Base-by-base conservation (phyloP, 108 stramenopile genomes). In the Poteriospumella lacustris region DNA sequence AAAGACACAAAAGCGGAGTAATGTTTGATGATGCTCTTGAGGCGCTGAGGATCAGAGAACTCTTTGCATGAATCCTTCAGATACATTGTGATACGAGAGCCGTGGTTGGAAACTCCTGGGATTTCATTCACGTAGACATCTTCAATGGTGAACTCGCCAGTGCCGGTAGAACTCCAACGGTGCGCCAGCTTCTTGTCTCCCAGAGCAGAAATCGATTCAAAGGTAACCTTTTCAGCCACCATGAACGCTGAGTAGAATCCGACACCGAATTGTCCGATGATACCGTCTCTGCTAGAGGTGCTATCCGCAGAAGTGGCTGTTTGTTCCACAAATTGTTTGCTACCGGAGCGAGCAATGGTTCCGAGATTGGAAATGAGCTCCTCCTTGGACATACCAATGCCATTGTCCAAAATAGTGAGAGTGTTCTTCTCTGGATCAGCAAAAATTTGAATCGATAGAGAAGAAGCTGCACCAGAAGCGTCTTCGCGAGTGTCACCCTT, bases 221-320 rank as follows among this genome's bases (percentile, higher is more conserved):
- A 96, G 64, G 92, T 87, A 5, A 99, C 94, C 81, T 88, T 89
- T 69, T 96, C 91, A 56, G 95, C 96, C 1, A 99, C 95, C 78
- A 96, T 89, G 79, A 95, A 98, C 41, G 95, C 93, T 15, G 94
- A 93, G 85, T 99, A 99, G 80, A 99, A 99, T 42, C 98, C 98
- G 2, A 99, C 98, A 77, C 98, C 98, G 79, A 99, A 99, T 81
- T 99, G 96, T 33, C 98, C 98, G 81, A 97, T 96, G 39, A 97
- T 77, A 0, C 76, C 67, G 12, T 62, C 76, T 26, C 0, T 78
- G 75, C 89, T 91, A 5, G 26, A 43, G 40, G 52, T 76, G 31
- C 44, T 77, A 1, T 81, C 58, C 52, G 90, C 91, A 79, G 91
- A 93, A n/a, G 86, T 88, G 0, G 69, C 82, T 1, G 90, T 92